Evolutionary conservation across 2,329 filamentous ascomycete genomes (phyloP).

Genomic region (Xylariales sp.): DNA sequence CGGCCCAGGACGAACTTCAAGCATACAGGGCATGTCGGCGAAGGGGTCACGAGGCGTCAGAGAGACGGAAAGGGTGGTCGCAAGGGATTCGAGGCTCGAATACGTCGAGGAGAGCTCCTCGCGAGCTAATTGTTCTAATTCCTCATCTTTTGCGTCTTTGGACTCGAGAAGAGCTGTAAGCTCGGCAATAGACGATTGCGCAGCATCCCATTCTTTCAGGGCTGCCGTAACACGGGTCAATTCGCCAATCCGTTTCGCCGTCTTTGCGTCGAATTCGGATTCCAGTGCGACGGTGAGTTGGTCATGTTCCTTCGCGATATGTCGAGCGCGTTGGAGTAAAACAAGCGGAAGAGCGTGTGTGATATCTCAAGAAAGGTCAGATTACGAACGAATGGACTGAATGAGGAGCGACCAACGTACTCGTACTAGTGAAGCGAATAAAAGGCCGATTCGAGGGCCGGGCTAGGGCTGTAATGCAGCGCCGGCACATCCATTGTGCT

Average conservation of each 20-base stretch:
- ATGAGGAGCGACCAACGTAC: conserved; percentile 48
- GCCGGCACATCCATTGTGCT: conserved; percentile 65
- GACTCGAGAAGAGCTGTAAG: conserved; percentile 63
- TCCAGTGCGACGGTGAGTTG: conserved; percentile 63
- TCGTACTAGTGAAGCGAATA: conserved; percentile 58
- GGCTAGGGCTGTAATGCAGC: conserved; percentile 57
- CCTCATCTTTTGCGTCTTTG: conserved; percentile 61
- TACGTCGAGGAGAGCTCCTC: conserved; percentile 81
- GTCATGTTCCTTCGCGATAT: conserved; percentile 68
- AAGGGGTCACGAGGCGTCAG: conserved; percentile 92
- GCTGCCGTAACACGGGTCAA: conserved; percentile 68
- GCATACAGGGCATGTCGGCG: conserved; percentile 85
- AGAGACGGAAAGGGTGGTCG: conserved; percentile 75
- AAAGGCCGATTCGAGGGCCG: conserved; percentile 48
- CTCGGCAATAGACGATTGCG: conserved; percentile 65
- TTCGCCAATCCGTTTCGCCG: conserved; percentile 71
- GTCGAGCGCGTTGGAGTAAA: conserved; percentile 69
- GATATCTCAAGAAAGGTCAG: conserved; percentile 43
- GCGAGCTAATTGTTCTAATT: conserved; percentile 81
- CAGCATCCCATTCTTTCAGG: conserved; percentile 68
- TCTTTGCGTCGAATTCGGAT: conserved; percentile 65
- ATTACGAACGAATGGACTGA: conserved; percentile 12
- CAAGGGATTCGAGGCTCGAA: conserved; percentile 70
- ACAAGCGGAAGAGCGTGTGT: conserved; percentile 59
- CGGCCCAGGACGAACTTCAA: conserved; percentile 92